Evolutionary conservation across 164 flowering plant species (phyloP), one percentile per base, ranked within the genome.

Genomic region (Annona cherimola): DNA sequence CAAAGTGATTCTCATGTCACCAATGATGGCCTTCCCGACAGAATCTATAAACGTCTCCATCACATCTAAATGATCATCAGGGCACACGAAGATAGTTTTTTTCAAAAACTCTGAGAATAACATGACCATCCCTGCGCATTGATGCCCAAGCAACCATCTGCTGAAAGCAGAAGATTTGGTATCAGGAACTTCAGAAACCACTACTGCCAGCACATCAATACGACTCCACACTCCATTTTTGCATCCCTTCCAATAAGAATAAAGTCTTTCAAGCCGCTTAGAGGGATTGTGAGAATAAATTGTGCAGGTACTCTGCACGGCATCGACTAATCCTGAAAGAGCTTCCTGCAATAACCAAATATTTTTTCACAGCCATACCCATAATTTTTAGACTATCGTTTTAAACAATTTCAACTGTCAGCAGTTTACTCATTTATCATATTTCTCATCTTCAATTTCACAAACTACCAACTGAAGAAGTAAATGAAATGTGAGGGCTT

Each of bases 81-180:
- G 84, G 63, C 96, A 88, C 69, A 89, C 74, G 76, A 89, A 84
- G 75, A 90, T 94, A 42, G 89, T 86, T 61, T 92, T 85, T 75
- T 75, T 86, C n/a, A n/a, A n/a, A n/a, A n/a, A n/a, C 76, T 77
- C 74, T 69, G 70, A 75, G 76, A 92, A 92, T 63, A 90, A 88
- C 87, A 90, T 92, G 5, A 92, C 84, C 1, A 93, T 92, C 73
- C 89, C 95, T 0, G 96, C 94, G 76, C 90, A 90, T 78, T 89
- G 96, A 78, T 88, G 84, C 44, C 93, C 96, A 42, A 90, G 76
- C 79, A 92, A 65, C 96, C 96, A 92, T 19, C 88, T 78, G 70
- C 87, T 86, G 46, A 92, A 62, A 1, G 95, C 95, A 0, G 92
- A 90, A 1, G 94, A 90, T 72, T 92, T 90, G 63, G 90, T 94